A percentile compares a stretch with the other conserved stretches of the same genome.
Conservation (phyloP, 2,329 filamentous ascomycete genomes). For the Celoporthe dispersa region DNA sequence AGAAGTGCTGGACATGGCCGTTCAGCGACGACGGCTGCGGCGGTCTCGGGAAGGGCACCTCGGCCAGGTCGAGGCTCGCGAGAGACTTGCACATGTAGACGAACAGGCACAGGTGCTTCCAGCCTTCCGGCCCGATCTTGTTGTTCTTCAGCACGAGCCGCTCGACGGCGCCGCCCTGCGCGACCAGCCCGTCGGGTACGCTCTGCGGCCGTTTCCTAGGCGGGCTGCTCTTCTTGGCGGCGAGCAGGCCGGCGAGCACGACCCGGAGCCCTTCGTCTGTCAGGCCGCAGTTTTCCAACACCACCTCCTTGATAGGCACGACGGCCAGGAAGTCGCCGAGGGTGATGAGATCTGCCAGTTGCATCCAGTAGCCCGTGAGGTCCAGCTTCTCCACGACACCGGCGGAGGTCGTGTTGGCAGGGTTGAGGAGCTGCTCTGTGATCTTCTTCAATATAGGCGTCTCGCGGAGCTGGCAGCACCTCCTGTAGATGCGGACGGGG, state of each 20-base stretch:
- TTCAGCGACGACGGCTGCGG: conserved; percentile 32
- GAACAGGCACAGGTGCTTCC: conserved; percentile 89
- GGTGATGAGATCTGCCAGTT: conserved; percentile 81
- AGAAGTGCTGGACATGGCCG: conserved; percentile 36
- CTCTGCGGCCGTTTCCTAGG: conserved; percentile 49
- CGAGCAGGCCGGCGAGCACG: conserved; percentile 82
- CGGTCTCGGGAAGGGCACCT: conserved; percentile 72
- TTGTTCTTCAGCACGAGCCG: conserved; percentile 90
- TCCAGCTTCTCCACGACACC: conserved; percentile 85
- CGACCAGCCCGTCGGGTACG: conserved; percentile 44
- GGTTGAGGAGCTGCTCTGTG: conserved; percentile 80
- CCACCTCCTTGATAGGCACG: conserved; percentile 84
- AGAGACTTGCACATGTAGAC: conserved; percentile 87
- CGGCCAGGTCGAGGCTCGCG: conserved; percentile 84
- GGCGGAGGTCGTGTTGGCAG: conserved; percentile 66
- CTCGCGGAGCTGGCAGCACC: conserved; percentile 92
- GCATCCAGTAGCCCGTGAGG: conserved; percentile 81
- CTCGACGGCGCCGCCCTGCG: conserved; percentile 77
- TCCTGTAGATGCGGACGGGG: conserved; percentile 87
- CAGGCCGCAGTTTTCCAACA: conserved; percentile 85
- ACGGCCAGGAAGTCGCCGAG: conserved; percentile 93
- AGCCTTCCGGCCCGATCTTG: conserved; percentile 83
- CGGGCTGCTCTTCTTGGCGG: conserved; percentile 67
- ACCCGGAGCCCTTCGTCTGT: conserved; percentile 86
- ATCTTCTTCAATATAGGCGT: conserved; percentile 91